These are phyloP conservation scores for Collariella sp. DNA, from an alignment of 495 filamentous ascomycete species.

Conservation along the genomic window DNA sequence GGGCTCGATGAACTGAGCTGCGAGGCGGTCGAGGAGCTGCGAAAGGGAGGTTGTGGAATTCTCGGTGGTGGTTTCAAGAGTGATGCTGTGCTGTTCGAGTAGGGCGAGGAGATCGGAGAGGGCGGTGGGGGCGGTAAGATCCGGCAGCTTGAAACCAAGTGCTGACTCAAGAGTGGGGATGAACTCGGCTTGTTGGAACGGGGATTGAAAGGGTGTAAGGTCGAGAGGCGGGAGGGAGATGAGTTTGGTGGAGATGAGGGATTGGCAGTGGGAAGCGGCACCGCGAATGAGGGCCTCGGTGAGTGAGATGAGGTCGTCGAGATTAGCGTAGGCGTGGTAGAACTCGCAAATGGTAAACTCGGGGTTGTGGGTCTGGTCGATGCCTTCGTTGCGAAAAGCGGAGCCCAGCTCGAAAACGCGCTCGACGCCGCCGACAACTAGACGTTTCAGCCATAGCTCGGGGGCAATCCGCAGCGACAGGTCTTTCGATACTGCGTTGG, in stretches of 20 bases:
- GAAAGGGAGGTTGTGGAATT: constrained; percentile 53
- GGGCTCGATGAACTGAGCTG: constrained; percentile 61
- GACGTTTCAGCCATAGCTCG: constrained; percentile 91
- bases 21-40: constrained; percentile 79
- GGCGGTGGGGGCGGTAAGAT: constrained; percentile 51
- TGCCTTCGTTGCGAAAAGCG: constrained; percentile 90
- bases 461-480: constrained; percentile 79
- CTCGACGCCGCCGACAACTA: constrained; percentile 88
- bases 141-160: constrained; percentile 57
- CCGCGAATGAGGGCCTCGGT: constrained; percentile 61
- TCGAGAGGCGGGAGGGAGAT: constrained; percentile 44
- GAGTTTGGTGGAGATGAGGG: constrained; percentile 41
- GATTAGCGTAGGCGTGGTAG: constrained; percentile 75
- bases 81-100: constrained; percentile 42
- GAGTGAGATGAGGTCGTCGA: constrained; percentile 64
- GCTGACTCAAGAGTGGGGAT: constrained; percentile 64
- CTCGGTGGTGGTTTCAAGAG: constrained; percentile 37
- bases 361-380: constrained; percentile 95
- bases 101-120: constrained; percentile 46
- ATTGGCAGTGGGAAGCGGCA: constrained; percentile 44
- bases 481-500: constrained; percentile 57
- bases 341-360: constrained; percentile 98
- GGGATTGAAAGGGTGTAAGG: constrained; percentile 27
- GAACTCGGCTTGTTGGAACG: constrained; percentile 68
- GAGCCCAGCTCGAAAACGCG: constrained; percentile 88